Conservation (phyloP, 495 filamentous ascomycete genomes). For the Monascus purpureus region DNA sequence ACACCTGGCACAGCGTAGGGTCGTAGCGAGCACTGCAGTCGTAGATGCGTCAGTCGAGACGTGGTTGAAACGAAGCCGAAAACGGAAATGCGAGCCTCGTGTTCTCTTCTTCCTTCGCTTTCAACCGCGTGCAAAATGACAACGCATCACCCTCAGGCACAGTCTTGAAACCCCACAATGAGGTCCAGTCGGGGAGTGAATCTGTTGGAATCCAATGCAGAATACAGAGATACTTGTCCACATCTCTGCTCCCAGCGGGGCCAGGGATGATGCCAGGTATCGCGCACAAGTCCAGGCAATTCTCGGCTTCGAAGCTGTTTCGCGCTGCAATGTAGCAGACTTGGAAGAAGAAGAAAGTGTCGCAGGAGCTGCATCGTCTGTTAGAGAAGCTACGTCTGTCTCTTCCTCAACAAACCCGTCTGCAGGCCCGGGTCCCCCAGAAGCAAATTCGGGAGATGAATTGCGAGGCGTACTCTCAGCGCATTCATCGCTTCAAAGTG, state of each 20-base stretch:
- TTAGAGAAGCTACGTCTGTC: neutral
- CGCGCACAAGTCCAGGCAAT: slow-evolving; percentile 47
- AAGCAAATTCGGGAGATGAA: slow-evolving; percentile 4
- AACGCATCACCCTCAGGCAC: no score
- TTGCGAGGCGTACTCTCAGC: slow-evolving; percentile 1
- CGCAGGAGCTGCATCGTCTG: neutral
- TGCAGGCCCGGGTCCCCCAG: neutral
- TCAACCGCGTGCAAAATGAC: no score
- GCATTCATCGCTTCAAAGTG: neutral
- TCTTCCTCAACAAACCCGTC: neutral
- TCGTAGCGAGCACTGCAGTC: no score
- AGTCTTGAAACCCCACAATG: no score
- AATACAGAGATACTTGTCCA: slow-evolving; percentile 56
- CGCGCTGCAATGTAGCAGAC: slow-evolving; percentile 14
- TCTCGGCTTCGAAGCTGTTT: slow-evolving; percentile 36
- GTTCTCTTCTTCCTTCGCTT: no score
- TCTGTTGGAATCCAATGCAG: no score
- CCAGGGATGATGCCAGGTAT: slow-evolving; percentile 48
- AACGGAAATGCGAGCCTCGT: no score
- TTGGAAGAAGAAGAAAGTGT: neutral
- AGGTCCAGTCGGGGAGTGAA: no score
- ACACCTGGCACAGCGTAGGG: no score
- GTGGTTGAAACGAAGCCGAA: no score
- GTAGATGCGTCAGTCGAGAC: no score
- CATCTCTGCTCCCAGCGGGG: slow-evolving; percentile 47